Evolutionary conservation across 805 yeast genomes (phyloP), one percentile per base, ranked within the genome.

Genomic region (Candida hungchunana): DNA sequence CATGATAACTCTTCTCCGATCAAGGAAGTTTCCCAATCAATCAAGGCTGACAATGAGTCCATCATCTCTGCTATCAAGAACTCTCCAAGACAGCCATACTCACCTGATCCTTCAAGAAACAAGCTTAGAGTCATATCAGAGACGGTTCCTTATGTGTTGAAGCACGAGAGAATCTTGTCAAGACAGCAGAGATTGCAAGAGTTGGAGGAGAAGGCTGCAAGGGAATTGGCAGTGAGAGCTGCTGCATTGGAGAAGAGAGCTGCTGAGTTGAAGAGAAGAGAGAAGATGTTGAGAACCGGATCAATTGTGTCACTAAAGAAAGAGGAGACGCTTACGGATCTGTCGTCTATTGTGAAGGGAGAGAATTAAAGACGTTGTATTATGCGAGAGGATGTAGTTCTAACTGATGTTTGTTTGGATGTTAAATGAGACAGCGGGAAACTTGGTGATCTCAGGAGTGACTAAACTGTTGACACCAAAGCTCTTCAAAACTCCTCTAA

Each of bases 161-260:
- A 85, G 55, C 90, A 83, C 57, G 90, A 84, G 58, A 72, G 82
- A 39, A 72, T 83, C 38, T 61, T 77, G 46, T 80, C 82, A 34
- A 79, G 84, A 58, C 89, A 84, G 53, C 85, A 79, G 39, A 83
- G 80, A 60, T 63, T 84, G 33, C 89, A 83, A 55, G 87, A 83
- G 48, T 62, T 84, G 61, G 94, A 84, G 56, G 79, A 80, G 51
- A 81, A 79, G 44, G 75, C 84, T 36, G 93, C 90, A 1, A 71
- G 71, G 52, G 90, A 82, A 50, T 64, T 84, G 50, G 77, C 86
- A 19, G 66, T 67, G 42, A 68, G 89, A 46, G 90, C 89, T n/a
- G 79, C 82, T 14, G 77, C 79, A 38, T 67, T 84, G 48, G 93
- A 84, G 55, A 75, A 71, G 51, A 80, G 78, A 51, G 90, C 90